phyloP scores from a whole-genome alignment of 768 basidiomycete species.

The Leccinum incarnatum region DNA sequence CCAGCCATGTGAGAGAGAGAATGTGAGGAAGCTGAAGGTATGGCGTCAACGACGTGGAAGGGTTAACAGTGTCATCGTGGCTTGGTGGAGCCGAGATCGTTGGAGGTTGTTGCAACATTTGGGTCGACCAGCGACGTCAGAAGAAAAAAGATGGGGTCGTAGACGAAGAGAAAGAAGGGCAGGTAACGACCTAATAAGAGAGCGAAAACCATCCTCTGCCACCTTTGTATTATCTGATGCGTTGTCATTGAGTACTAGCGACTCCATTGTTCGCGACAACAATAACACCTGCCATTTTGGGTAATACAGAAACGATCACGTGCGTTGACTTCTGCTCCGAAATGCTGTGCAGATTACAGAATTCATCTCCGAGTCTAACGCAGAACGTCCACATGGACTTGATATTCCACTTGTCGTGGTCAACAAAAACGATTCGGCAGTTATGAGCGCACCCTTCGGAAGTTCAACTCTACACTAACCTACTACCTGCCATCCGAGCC shows the following conservation, averaged over 20 bases:
- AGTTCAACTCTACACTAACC: no score
- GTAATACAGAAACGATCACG: conserved; percentile 1
- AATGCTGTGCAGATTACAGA: background rate
- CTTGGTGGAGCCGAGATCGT: conserved; percentile 46
- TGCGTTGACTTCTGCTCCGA: background rate
- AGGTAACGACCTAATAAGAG: conserved; percentile 15
- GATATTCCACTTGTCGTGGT: background rate
- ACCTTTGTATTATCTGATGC: conserved; percentile 24
- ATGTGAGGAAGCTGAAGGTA: conserved; percentile 83
- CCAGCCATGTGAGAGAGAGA: conserved; percentile 86
- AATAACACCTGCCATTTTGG: conserved; percentile 29
- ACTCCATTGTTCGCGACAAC: conserved; percentile 29
- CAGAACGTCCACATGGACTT: background rate
- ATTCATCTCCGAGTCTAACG: background rate
- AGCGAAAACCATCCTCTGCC: conserved; percentile 7
- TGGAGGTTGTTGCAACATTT: conserved; percentile 29
- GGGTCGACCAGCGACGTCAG: conserved; percentile 40
- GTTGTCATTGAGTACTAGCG: background rate
- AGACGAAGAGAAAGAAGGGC: conserved; percentile 9
- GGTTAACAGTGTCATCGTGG: conserved; percentile 46
- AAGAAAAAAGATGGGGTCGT: conserved; percentile 8
- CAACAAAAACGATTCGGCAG: background rate
- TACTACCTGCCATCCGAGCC: no score
- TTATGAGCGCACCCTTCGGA: no score
- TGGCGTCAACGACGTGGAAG: conserved; percentile 55